Evolutionary conservation across 495 filamentous ascomycete species (phyloP).

Genomic region (Annulohypoxylon nitens): DNA sequence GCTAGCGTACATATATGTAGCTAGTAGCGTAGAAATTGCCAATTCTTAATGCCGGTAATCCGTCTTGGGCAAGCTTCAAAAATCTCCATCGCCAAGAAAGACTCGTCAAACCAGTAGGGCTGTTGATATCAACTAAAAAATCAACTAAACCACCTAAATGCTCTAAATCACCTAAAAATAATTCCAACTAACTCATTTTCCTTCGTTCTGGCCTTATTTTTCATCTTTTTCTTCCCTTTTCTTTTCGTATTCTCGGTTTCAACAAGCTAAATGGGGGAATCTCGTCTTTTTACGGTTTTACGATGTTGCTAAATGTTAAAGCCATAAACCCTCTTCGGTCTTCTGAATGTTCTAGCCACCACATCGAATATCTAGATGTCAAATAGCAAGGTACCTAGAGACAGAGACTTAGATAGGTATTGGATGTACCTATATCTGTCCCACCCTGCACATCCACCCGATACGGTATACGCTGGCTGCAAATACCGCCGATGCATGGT

Average conservation of each 20-base stretch:
- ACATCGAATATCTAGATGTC: too few relatives aligned
- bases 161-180: too few relatives aligned
- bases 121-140: constrained; percentile 19
- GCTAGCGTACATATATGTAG: too few relatives aligned
- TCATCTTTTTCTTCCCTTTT: not conserved
- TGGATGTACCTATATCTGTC: constrained; percentile 10
- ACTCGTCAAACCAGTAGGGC: constrained; percentile 15
- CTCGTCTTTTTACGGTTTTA: not conserved
- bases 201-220: not conserved
- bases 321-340: too few relatives aligned
- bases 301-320: not conserved
- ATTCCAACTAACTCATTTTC: not conserved
- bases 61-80: constrained; percentile 19
- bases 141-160: too few relatives aligned
- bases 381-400: too few relatives aligned
- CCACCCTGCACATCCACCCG: constrained; percentile 33
- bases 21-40: constrained; percentile 20
- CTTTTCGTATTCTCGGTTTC: not conserved
- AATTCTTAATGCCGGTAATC: constrained; percentile 28
- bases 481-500: constrained; percentile 33
- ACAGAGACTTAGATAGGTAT: not conserved
- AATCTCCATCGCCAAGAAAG: constrained; percentile 24
- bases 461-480: constrained; percentile 14
- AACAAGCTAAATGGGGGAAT: constrained; percentile 15
- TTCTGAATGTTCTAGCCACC: too few relatives aligned